Evolutionary conservation across 495 filamentous ascomycete genomes (phyloP).

Genomic region (Schizothecium vesticola): DNA sequence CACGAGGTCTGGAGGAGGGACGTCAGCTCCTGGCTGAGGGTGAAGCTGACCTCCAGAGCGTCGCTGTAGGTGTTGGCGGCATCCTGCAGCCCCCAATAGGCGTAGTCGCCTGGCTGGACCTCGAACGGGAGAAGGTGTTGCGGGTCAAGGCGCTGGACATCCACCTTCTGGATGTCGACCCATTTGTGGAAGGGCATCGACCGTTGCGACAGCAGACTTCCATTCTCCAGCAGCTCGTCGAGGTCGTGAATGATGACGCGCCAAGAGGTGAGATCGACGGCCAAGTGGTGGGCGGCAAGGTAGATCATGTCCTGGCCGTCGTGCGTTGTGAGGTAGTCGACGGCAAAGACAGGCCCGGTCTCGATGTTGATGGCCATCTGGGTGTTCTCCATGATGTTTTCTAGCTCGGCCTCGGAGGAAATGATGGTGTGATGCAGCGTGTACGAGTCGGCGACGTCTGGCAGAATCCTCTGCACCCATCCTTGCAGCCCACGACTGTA

Average conservation of each 20-base stretch:
- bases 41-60: conserved; percentile 35
- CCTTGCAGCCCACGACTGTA: conserved; percentile 39
- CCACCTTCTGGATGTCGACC: conserved; percentile 42
- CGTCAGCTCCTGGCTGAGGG: conserved; percentile 39
- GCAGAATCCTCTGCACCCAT: conserved; percentile 40
- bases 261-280: conserved; percentile 69
- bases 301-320: conserved; percentile 52
- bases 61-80: conserved; percentile 42
- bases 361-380: conserved; percentile 39
- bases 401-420: conserved; percentile 34
- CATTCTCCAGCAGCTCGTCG: conserved; percentile 54
- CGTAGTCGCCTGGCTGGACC: conserved; percentile 33
- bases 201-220: conserved; percentile 32
- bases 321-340: conserved; percentile 47
- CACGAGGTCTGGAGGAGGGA: conserved; percentile 37
- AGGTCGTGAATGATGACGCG: conserved; percentile 61
- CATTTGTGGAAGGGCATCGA: conserved; percentile 61
- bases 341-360: conserved; percentile 43
- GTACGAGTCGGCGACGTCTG: conserved; percentile 37
- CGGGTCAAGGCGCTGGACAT: conserved; percentile 24
- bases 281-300: conserved; percentile 61
- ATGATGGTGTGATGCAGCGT: conserved; percentile 32
- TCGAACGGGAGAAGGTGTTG: conserved; percentile 25
- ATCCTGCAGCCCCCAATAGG: conserved; percentile 45
- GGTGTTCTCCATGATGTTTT: conserved; percentile 31